A percentile compares a stretch with the other conserved stretches of the same genome.
These are phyloP conservation scores for Endothia cerciana DNA, from an alignment of 2,329 filamentous ascomycete genomes.

Conservation along the genomic window DNA sequence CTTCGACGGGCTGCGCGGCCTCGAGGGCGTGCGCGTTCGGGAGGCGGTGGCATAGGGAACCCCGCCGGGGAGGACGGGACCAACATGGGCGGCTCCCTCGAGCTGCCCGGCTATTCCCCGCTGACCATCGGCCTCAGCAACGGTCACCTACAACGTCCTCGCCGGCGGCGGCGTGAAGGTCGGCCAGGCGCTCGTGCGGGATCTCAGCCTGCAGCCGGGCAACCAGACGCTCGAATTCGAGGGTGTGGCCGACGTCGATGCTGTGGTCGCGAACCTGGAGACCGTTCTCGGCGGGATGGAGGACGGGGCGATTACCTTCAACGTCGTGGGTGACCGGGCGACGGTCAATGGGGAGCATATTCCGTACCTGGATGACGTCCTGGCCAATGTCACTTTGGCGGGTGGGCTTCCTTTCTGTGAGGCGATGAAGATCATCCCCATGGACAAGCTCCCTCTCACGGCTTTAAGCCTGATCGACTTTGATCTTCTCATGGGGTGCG, in stretches of 20 bases:
- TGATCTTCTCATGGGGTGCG: background rate
- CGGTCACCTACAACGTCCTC: slow-evolving; percentile 48
- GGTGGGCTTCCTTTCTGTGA: background rate
- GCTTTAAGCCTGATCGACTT: background rate
- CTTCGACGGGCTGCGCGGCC: slow-evolving; percentile 43
- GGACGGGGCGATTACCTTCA: slow-evolving; percentile 44
- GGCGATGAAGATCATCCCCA: background rate
- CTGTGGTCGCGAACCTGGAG: slow-evolving; percentile 46
- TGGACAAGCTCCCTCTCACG: background rate
- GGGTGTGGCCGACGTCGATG: slow-evolving; percentile 46
- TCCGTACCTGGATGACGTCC: slow-evolving; percentile 47
- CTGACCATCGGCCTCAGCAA: slow-evolving; percentile 51
- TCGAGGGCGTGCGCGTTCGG: slow-evolving; percentile 42
- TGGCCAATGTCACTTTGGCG: slow-evolving; percentile 39
- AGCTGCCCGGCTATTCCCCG: slow-evolving; percentile 49
- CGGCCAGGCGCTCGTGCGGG: slow-evolving; percentile 43
- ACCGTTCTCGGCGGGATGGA: slow-evolving; percentile 44
- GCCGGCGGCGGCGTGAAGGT: slow-evolving; percentile 44
- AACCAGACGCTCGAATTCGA: slow-evolving; percentile 48
- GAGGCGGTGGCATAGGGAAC: slow-evolving; percentile 26
- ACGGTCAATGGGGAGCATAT: slow-evolving; percentile 48
- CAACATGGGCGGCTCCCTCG: slow-evolving; percentile 48
- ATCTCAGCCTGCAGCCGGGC: slow-evolving; percentile 46
- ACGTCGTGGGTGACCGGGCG: slow-evolving; percentile 46
- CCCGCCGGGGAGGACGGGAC: slow-evolving; percentile 42